Base-by-base conservation (phyloP, 345 rosid genomes). In the Euphorbia lathyris region DNA sequence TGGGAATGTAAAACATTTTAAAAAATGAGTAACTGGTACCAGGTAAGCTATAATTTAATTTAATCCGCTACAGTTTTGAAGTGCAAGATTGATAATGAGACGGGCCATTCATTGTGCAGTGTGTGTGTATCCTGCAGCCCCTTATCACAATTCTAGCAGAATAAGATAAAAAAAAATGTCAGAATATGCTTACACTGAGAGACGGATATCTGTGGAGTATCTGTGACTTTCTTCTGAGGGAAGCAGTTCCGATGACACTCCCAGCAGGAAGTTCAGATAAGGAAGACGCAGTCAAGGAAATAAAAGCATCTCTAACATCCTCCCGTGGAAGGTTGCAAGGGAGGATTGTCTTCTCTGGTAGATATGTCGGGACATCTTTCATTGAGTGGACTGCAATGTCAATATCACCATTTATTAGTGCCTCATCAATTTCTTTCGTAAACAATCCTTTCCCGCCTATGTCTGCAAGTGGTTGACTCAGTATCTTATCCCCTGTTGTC, bases 351-450 rank as follows among this genome's bases (percentile, higher is more conserved):
- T 85, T 90, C 8, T 95, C 96, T 0, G 99, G 99, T 72, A 95
- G 73, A 70, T 92, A 95, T 16, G 99, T 95, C 0, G 99, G 99
- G 43, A 95, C 99, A 73, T 95, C 99, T 79, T 95, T 95, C 99
- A 95, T 95, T 2, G 98, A 95, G 70, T 95, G 99, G 66, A 92
- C 99, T 38, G 99, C 99, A 32, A 95, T 92, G 85, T 95, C 98
- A 40, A 95, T 95, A 38, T 88, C 94, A 62, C 93, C 86, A 53
- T 85, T 87, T 20, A 95, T 74, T 9, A 95, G 81, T 0, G 99
- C 98, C 85, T 95, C 99, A 2, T 95, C 98, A 50, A 95, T 95
- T 73, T 95, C 99, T 76, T 92, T 95, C 2, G 99, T 92, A 80
- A 95, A 95, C 59, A 95, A 81, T 17, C 99, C 99, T 83, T 95